Conservation (phyloP, 176 grass and related monocot species). For the Leersia perrieri region DNA sequence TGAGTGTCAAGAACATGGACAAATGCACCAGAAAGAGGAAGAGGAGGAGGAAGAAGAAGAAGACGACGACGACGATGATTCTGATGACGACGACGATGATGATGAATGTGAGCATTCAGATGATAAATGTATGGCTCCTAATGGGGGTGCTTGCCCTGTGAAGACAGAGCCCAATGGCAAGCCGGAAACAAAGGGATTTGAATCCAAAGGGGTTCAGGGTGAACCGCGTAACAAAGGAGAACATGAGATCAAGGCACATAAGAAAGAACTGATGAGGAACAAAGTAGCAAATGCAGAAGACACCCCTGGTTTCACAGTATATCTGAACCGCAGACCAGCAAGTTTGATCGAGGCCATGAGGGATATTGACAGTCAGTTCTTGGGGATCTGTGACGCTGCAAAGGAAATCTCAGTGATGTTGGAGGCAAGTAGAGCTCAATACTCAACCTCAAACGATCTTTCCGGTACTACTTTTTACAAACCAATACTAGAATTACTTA, state of each 20-base stretch:
- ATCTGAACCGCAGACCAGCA: constrained; percentile 71
- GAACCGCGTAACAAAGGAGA: constrained; percentile 46
- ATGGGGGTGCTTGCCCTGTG: constrained; percentile 22
- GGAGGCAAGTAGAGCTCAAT: constrained; percentile 83
- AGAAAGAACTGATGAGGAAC: constrained; percentile 60
- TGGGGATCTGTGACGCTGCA: constrained; percentile 69
- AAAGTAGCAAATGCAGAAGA: constrained; percentile 71
- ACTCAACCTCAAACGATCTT: constrained; percentile 71
- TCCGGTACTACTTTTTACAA: constrained; percentile 70
- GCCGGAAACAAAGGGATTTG: constrained; percentile 54
- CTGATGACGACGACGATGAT: not conserved
- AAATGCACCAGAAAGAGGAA: constrained; percentile 43
- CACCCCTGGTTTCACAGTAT: constrained; percentile 89
- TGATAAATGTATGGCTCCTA: constrained; percentile 32
- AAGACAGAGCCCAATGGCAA: constrained; percentile 41
- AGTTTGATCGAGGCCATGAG: constrained; percentile 78
- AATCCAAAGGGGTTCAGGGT: constrained; percentile 57
- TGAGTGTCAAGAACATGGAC: constrained; percentile 40
- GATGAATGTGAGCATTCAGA: constrained; percentile 43
- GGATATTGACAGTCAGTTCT: constrained; percentile 78
- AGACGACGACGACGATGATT: constrained; percentile 25
- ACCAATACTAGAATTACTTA: constrained; percentile 33
- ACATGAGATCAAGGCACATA: constrained; percentile 60
- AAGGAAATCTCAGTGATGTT: constrained; percentile 87
- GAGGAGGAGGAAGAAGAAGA: too few species aligned